phyloP scores from a whole-genome alignment of 2,329 filamentous ascomycete genomes.

The Xylariaceae sp. region DNA sequence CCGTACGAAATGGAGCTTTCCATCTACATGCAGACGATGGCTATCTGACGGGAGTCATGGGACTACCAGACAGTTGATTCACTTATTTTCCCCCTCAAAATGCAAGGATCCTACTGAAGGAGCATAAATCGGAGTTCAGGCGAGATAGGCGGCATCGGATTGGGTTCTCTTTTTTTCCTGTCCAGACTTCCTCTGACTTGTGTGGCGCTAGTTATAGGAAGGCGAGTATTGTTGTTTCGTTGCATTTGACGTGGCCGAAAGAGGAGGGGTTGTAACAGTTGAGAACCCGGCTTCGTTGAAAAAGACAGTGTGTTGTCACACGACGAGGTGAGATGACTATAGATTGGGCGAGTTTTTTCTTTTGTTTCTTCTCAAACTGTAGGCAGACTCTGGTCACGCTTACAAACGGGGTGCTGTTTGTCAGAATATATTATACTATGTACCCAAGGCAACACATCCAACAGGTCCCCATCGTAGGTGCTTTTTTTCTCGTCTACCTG shows the following conservation, averaged over 20 bases:
- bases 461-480: slow-evolving; percentile 6
- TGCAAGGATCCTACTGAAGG: slow-evolving; percentile 6
- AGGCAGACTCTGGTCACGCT: neutral
- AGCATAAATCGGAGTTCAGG: slow-evolving; percentile 21
- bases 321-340: slow-evolving; percentile 5
- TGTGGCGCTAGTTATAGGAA: slow-evolving; percentile 30
- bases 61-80: slow-evolving; percentile 1
- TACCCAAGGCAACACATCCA: neutral
- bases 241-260: slow-evolving; percentile 3
- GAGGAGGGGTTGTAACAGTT: slow-evolving; percentile 1
- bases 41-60: neutral
- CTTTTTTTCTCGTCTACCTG: neutral
- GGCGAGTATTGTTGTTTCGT: slow-evolving; percentile 21
- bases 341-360: neutral
- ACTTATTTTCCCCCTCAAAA: neutral
- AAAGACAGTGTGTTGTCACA: neutral
- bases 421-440: slow-evolving; percentile 22
- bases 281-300: slow-evolving; percentile 2
- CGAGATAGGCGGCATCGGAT: slow-evolving; percentile 20
- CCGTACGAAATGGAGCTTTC: slow-evolving; percentile 15
- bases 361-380: neutral
- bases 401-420: slow-evolving; percentile 2
- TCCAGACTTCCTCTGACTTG: slow-evolving; percentile 16
- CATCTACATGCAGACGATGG: slow-evolving; percentile 1
- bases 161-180: slow-evolving; percentile 5